Base-by-base conservation (phyloP, 148 eudicot species). In the Drosera capensis region DNA sequence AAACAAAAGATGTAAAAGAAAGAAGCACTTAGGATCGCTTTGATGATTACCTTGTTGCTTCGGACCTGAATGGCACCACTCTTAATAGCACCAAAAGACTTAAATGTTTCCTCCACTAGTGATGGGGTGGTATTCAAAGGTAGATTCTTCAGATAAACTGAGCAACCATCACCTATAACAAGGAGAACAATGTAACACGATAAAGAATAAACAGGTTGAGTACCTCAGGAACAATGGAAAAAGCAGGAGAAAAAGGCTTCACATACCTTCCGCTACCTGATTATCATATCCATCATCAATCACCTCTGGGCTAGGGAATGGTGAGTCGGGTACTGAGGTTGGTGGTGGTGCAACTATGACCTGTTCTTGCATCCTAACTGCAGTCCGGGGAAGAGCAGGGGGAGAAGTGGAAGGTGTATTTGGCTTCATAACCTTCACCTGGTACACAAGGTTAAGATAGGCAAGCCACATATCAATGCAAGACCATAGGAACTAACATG, bases 31-130 rank as follows among this genome's bases (percentile, higher is more conserved):
- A n/a, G n/a, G n/a, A 1, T 19, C 29, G 17, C 18, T 19, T 25
- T 15, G 50, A 45, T 34, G 54, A 63, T 26, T 70, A 81, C 99
- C 65, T 53, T 80, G 55, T 65, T 70, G 35, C 63, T 62, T 48
- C 87, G 73, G 41, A 90, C 77, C 74, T 90, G 99, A 59, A 90
- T 76, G 51, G 95, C 88, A 29, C 56, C 72, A 43, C 19, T 62
- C 70, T 76, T 90, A 19, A 85, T 78, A 1, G 70, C 46, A 35
- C 99, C 99, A 66, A 78, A 90, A 45, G 45, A 62, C 64, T 70
- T 79, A 55, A 90, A 90, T 23, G 67, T 72, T 8, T 84, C 79
- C 53, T 77, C 82, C 41, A 90, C 59, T 26, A 54, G 28, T 19
- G 65, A 53, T 41, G 39, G 49, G 3, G 68, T 59, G 8, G 79